Percentiles rank a stretch among this genome's conserved stretches.
Evolutionary conservation across 2,329 filamentous ascomycete genomes (phyloP).

Genomic region (Didymella exigua): DNA sequence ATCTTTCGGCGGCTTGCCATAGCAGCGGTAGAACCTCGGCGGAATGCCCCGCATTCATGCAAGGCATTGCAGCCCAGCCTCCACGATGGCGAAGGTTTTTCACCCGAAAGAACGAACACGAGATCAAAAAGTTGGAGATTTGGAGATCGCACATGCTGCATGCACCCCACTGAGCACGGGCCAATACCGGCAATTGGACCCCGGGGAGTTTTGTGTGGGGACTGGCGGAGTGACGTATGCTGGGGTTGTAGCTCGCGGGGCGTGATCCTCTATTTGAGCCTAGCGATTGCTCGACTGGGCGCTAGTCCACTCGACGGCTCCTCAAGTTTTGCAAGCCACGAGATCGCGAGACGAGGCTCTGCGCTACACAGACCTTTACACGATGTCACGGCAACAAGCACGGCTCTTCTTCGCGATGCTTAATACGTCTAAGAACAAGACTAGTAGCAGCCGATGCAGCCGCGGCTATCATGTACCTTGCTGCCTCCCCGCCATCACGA

Average conservation of each 20-base stretch:
- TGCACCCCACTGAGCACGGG: conserved; percentile 7
- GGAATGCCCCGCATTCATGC: neutral
- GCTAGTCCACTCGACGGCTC: conserved; percentile 3
- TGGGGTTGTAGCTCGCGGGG: conserved; percentile 4
- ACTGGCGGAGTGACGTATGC: conserved; percentile 9
- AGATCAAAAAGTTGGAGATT: neutral
- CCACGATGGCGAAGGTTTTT: conserved; percentile 1
- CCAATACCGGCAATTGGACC: conserved; percentile 8
- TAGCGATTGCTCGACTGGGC: neutral
- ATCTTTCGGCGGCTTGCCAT: neutral
- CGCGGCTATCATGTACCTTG: conserved; percentile 11
- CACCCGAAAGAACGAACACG: neutral
- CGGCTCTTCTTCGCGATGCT: conserved; percentile 9
- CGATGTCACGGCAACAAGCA: conserved; percentile 4
- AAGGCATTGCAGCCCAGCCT: conserved; percentile 1
- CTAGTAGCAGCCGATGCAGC: neutral
- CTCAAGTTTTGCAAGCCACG: conserved; percentile 16
- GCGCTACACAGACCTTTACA: conserved; percentile 5
- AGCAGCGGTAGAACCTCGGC: conserved; percentile 3
- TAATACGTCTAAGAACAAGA: conserved; percentile 1
- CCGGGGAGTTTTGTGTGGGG: conserved; percentile 16
- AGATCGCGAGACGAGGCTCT: conserved; percentile 16
- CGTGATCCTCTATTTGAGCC: neutral
- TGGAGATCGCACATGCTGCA: conserved; percentile 12
- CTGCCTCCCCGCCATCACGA: conserved; percentile 9